These are phyloP conservation scores for Danielia reshetovae DNA, from an alignment of 805 yeast genomes.

Conservation along the genomic window DNA sequence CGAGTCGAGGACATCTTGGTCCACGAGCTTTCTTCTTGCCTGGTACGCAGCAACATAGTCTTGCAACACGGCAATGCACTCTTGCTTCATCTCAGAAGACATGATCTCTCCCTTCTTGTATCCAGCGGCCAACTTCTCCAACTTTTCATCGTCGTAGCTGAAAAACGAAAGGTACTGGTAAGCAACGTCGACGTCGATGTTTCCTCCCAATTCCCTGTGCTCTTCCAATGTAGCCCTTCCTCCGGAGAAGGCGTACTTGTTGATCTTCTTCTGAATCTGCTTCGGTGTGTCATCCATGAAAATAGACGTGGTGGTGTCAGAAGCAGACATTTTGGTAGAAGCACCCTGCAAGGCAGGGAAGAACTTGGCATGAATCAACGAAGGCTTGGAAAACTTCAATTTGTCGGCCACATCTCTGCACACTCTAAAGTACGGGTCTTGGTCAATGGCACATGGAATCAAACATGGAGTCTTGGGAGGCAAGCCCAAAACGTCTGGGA, in stretches of 20 bases:
- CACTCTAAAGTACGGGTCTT: slow-evolving; percentile 96
- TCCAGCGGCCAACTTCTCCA: slow-evolving; percentile 54
- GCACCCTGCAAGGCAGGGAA: slow-evolving; percentile 99
- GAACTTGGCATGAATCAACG: slow-evolving; percentile 88
- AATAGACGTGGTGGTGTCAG: slow-evolving; percentile 84
- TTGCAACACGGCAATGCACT: slow-evolving; percentile 77
- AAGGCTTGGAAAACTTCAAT: slow-evolving; percentile 84
- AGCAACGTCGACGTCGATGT: slow-evolving; percentile 94
- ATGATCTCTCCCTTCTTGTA: slow-evolving; percentile 79
- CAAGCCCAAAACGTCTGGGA: slow-evolving; percentile 86
- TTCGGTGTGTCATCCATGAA: slow-evolving; percentile 94
- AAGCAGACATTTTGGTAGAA: slow-evolving; percentile 94
- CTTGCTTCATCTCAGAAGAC: slow-evolving; percentile 90
- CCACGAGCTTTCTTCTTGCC: slow-evolving; percentile 63
- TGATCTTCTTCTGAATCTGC: slow-evolving; percentile 89
- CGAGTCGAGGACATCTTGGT: slow-evolving; percentile 53
- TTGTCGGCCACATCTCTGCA: slow-evolving; percentile 97
- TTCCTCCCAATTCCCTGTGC: slow-evolving; percentile 86
- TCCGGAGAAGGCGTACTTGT: slow-evolving; percentile 95
- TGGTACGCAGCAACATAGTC: slow-evolving; percentile 80
- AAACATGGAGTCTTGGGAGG: slow-evolving; percentile 91
- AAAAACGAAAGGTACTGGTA: slow-evolving; percentile 90
- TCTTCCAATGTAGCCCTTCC: slow-evolving; percentile 86
- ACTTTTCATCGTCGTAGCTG: slow-evolving; percentile 79
- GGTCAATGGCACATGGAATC: slow-evolving; percentile 99